Conservation (phyloP, 139 green algal genomes). For the Picochlorum sp. region DNA sequence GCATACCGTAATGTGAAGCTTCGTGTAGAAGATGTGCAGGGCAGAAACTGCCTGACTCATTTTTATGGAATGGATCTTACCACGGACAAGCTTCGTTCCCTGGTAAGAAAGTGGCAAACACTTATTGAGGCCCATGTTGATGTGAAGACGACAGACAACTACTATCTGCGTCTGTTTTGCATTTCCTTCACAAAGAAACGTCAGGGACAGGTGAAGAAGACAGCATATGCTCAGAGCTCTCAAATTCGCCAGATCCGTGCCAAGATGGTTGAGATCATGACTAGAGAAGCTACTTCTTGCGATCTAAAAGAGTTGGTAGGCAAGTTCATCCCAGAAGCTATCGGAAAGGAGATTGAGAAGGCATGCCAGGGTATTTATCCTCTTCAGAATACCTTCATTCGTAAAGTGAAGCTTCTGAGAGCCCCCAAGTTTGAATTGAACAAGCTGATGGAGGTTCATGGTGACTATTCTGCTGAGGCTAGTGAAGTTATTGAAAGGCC, state of each 20-base stretch:
- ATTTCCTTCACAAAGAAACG: conserved; percentile 98
- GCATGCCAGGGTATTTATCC: conserved; percentile 82
- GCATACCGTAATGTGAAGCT: conserved; percentile 96
- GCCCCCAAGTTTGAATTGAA: conserved; percentile 95
- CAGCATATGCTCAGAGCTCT: conserved; percentile 84
- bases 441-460: conserved; percentile 99
- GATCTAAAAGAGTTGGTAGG: conserved; percentile 98
- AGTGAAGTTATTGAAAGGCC: conserved; percentile 26
- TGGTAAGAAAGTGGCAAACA: conserved; percentile 99
- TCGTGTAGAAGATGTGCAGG: conserved; percentile 92
- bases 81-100: conserved; percentile 96
- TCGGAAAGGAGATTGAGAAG: conserved; percentile 98
- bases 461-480: conserved; percentile 70
- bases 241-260: conserved; percentile 80
- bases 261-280: conserved; percentile 99
- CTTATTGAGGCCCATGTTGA: conserved; percentile 97
- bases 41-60: conserved; percentile 92
- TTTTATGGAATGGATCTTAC: conserved; percentile 99
- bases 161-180: conserved; percentile 92
- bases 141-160: conserved; percentile 99
- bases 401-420: conserved; percentile 99
- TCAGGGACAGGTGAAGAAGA: conserved; percentile 84
- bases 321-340: conserved; percentile 99
- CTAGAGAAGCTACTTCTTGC: conserved; percentile 70
- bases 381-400: conserved; percentile 88